Evolutionary conservation across 345 rosid genomes (phyloP).

Genomic region (Toxicodendron radicans): DNA sequence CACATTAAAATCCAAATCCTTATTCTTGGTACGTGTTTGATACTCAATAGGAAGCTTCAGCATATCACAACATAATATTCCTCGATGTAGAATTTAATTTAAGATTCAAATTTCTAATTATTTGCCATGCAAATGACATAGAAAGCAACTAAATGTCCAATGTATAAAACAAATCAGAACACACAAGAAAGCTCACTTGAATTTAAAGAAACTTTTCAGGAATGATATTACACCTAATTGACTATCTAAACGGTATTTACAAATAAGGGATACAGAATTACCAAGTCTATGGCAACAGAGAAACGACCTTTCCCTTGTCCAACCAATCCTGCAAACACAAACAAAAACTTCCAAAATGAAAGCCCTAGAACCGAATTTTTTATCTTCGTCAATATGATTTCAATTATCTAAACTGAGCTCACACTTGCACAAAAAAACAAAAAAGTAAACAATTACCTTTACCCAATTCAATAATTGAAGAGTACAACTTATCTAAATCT

Average conservation of each 20-base stretch:
- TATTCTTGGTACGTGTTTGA: background rate
- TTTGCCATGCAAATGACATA: background rate
- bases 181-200: background rate
- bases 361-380: background rate
- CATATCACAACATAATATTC: background rate
- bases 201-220: background rate
- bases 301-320: constrained; percentile 64
- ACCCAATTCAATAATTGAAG: constrained; percentile 64
- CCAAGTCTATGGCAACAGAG: constrained; percentile 80
- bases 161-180: background rate
- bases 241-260: constrained; percentile 5
- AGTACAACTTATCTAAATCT: constrained; percentile 53
- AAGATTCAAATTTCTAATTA: constrained; percentile 7
- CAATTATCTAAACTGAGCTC: background rate
- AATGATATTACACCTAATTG: background rate
- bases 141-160: constrained; percentile 1
- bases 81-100: background rate
- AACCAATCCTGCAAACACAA: constrained; percentile 54
- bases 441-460: constrained; percentile 42
- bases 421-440: constrained; percentile 3
- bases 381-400: background rate
- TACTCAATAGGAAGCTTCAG: constrained; percentile 18
- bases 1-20: background rate
- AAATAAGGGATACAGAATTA: constrained; percentile 32
- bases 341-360: constrained; percentile 3